These are phyloP conservation scores for Theileria annulata DNA, from an alignment of 169 alveolate genomes.

Conservation along the genomic window DNA sequence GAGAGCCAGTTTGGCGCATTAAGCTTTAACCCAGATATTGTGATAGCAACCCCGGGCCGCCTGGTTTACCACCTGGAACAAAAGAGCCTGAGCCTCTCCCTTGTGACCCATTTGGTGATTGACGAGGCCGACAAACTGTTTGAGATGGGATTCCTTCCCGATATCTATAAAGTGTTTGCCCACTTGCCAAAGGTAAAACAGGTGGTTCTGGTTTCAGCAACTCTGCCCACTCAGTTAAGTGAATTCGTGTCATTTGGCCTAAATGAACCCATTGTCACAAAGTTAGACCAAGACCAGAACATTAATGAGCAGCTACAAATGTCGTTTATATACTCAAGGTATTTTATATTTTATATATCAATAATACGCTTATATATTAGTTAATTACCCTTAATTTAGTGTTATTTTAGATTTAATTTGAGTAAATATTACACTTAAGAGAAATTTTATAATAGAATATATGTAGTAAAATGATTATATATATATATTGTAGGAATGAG, in stretches of 20 bases:
- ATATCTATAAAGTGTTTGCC: slow-evolving; percentile 75
- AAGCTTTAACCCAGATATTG: slow-evolving; percentile 92
- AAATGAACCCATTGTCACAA: slow-evolving; percentile 82
- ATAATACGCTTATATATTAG: not conserved
- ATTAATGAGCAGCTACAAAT: slow-evolving; percentile 60
- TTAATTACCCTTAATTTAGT: not conserved
- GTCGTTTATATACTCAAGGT: slow-evolving; percentile 42
- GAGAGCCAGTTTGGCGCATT: slow-evolving; percentile 90
- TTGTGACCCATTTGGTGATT: slow-evolving; percentile 85
- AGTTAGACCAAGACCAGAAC: slow-evolving; percentile 63
- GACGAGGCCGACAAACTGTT: slow-evolving; percentile 96
- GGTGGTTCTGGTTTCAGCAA: slow-evolving; percentile 90
- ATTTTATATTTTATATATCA: not conserved
- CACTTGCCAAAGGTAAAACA: slow-evolving; percentile 83
- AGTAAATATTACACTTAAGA: not conserved
- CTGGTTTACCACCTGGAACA: slow-evolving; percentile 89
- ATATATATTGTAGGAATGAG: slow-evolving; percentile 28
- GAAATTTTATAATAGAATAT: not conserved
- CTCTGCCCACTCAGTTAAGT: slow-evolving; percentile 90
- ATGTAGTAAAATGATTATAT: not conserved
- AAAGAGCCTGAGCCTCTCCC: slow-evolving; percentile 82
- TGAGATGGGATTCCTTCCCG: slow-evolving; percentile 91
- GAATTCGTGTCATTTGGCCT: slow-evolving; percentile 89
- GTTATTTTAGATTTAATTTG: not conserved
- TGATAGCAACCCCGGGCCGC: slow-evolving; percentile 96